Evolutionary conservation across 805 yeast species (phyloP).

Genomic region (Suhomyces emberorum): DNA sequence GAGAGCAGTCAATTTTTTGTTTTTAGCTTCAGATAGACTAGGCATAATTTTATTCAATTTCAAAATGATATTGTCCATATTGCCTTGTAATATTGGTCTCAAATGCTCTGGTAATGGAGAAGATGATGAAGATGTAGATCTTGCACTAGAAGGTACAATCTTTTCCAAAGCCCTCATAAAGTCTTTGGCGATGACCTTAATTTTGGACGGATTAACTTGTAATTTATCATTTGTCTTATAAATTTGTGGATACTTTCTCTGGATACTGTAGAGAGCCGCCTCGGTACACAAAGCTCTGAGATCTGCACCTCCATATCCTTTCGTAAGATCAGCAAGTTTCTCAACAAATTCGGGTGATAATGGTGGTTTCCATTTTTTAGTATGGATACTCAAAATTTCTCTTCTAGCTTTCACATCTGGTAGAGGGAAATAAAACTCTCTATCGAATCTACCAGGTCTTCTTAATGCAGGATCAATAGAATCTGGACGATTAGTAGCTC

Average conservation of each 20-base stretch:
- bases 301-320: slow-evolving; percentile 98
- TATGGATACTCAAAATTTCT: slow-evolving; percentile 79
- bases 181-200: slow-evolving; percentile 75
- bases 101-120: slow-evolving; percentile 77
- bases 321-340: slow-evolving; percentile 74
- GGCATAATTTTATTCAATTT: slow-evolving; percentile 64
- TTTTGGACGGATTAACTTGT: slow-evolving; percentile 63
- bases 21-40: slow-evolving; percentile 15
- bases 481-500: slow-evolving; percentile 97
- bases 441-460: slow-evolving; percentile 94
- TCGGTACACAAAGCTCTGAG: slow-evolving; percentile 92
- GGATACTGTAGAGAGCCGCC: slow-evolving; percentile 89
- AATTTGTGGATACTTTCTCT: slow-evolving; percentile 89
- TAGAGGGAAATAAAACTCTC: slow-evolving; percentile 93
- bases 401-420: slow-evolving; percentile 80
- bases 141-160: slow-evolving; percentile 87
- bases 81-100: slow-evolving; percentile 56
- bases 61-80: slow-evolving; percentile 43
- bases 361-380: slow-evolving; percentile 84
- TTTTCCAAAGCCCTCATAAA: slow-evolving; percentile 82
- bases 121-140: slow-evolving; percentile 71
- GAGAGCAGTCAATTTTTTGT: slow-evolving; percentile 50
- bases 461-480: slow-evolving; percentile 97
- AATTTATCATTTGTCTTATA: slow-evolving; percentile 74
- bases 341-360: slow-evolving; percentile 54